Percentiles rank a stretch among this genome's conserved stretches.
These are phyloP conservation scores for Xylaria telfairii DNA, from an alignment of 495 filamentous ascomycete species.

Conservation along the genomic window DNA sequence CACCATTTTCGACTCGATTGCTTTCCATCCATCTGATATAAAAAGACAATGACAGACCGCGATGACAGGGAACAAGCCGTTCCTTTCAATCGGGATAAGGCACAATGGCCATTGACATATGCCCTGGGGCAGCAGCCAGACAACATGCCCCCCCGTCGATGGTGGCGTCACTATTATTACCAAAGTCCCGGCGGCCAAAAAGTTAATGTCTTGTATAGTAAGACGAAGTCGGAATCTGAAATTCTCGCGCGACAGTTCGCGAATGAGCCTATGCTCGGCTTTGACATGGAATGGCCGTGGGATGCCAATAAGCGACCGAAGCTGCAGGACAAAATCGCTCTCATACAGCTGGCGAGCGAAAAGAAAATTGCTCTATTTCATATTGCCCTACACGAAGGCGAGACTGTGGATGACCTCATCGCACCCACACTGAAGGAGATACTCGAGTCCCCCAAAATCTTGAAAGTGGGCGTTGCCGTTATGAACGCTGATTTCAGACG, in stretches of 20 bases:
- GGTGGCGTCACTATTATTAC: slow-evolving; percentile 27
- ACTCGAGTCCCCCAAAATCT: slow-evolving; percentile 64
- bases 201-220: slow-evolving; percentile 24
- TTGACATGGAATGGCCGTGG: slow-evolving; percentile 78
- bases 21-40: neutral
- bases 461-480: slow-evolving; percentile 70
- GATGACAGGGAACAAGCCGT: neutral
- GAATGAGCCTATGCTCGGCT: slow-evolving; percentile 67
- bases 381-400: slow-evolving; percentile 59
- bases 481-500: slow-evolving; percentile 69
- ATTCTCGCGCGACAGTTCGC: slow-evolving; percentile 63
- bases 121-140: neutral
- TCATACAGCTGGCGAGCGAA: slow-evolving; percentile 75
- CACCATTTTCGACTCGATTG: neutral
- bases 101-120: slow-evolving; percentile 31
- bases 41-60: neutral
- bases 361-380: slow-evolving; percentile 74
- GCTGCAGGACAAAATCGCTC: slow-evolving; percentile 64
- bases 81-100: slow-evolving; percentile 24
- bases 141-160: neutral
- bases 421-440: slow-evolving; percentile 65
- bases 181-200: slow-evolving; percentile 3
- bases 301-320: slow-evolving; percentile 46
- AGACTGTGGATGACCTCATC: slow-evolving; percentile 58
- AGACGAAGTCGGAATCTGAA: slow-evolving; percentile 36